These are phyloP conservation scores for Aspergillus pseudoviridinutans DNA, from an alignment of 2,329 filamentous ascomycete genomes.

Conservation along the genomic window DNA sequence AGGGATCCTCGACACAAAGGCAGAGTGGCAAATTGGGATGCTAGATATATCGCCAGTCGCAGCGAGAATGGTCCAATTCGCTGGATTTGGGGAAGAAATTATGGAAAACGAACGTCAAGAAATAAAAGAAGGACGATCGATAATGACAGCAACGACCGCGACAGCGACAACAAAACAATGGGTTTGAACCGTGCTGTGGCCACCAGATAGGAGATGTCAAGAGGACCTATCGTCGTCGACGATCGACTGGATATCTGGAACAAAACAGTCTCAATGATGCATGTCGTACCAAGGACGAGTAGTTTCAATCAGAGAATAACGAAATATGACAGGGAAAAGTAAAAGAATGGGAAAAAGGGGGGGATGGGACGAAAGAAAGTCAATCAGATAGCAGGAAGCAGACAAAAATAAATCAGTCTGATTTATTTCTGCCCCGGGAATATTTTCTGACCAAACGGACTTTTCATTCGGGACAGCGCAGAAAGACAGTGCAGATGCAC, in stretches of 20 bases:
- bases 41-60: not conserved
- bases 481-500: constrained; percentile 15
- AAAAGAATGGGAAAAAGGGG: not conserved
- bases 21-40: not conserved
- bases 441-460: constrained; percentile 20
- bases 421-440: constrained; percentile 14
- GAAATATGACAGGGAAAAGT: constrained; percentile 14
- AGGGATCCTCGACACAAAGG: not conserved
- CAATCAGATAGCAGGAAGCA: constrained; percentile 16
- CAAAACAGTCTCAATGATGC: constrained; percentile 19
- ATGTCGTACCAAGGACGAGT: constrained; percentile 17
- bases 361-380: constrained; percentile 8
- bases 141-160: constrained; percentile 1
- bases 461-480: constrained; percentile 21
- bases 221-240: constrained; percentile 12
- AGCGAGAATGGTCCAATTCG: not conserved
- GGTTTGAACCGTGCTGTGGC: constrained; percentile 12
- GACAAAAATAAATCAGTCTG: constrained; percentile 11
- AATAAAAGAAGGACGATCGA: not conserved
- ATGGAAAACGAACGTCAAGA: not conserved
- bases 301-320: constrained; percentile 12
- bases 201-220: constrained; percentile 7
- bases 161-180: constrained; percentile 9
- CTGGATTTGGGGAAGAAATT: not conserved
- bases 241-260: constrained; percentile 19